phyloP scores from a whole-genome alignment of 2,329 filamentous ascomycete species.

The Penicillium thymicola region DNA sequence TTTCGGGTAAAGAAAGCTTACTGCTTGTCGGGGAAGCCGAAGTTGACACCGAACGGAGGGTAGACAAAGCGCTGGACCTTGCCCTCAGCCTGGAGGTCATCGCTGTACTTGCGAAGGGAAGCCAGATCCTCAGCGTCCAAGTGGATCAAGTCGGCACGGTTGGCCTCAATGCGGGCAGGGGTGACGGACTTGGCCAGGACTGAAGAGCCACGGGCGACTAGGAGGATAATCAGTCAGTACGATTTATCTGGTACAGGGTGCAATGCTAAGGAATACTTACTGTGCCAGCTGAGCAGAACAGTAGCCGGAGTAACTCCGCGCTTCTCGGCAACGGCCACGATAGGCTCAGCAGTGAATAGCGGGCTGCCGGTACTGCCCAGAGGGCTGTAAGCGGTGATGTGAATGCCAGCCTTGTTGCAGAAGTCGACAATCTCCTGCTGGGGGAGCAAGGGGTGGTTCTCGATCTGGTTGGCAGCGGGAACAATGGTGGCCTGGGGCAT shows the following conservation, averaged over 20 bases:
- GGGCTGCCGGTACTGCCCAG: constrained; percentile 44
- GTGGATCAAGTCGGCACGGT: constrained; percentile 36
- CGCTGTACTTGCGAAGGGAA: constrained; percentile 37
- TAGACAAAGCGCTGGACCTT: constrained; percentile 56
- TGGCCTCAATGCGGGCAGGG: constrained; percentile 41
- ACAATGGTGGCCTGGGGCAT: constrained; percentile 56
- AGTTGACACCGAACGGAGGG: constrained; percentile 65
- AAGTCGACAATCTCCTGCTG: constrained; percentile 53
- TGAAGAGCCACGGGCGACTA: constrained; percentile 40
- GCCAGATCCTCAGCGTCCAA: constrained; percentile 40
- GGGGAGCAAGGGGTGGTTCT: constrained; percentile 69
- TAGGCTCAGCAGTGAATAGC: constrained; percentile 41
- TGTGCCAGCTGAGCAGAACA: constrained; percentile 45
- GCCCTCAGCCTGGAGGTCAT: constrained; percentile 29
- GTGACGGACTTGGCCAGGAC: constrained; percentile 44
- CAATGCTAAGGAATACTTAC: constrained; percentile 23
- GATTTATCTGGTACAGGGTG: not conserved
- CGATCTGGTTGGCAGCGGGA: constrained; percentile 76
- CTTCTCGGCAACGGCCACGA: constrained; percentile 42
- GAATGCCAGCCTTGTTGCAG: constrained; percentile 50
- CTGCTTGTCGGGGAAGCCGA: constrained; percentile 69
- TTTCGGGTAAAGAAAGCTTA: not conserved
- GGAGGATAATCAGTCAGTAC: constrained; percentile 3
- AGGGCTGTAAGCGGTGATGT: constrained; percentile 52
- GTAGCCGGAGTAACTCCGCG: constrained; percentile 39